These are phyloP conservation scores for Daldinia grandis DNA, from an alignment of 495 filamentous ascomycete species.

Conservation along the genomic window DNA sequence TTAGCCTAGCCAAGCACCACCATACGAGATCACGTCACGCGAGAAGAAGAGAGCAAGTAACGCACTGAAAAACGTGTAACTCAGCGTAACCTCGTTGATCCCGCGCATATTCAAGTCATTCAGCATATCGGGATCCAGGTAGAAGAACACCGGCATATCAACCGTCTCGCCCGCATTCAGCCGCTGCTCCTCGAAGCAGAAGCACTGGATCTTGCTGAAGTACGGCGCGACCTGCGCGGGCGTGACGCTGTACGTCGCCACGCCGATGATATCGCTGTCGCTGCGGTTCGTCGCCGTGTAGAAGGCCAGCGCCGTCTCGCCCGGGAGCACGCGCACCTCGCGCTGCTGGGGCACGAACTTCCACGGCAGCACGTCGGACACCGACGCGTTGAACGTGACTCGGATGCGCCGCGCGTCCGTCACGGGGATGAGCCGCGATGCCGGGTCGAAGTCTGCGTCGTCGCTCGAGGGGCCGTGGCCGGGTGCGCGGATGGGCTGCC, in stretches of 20 bases:
- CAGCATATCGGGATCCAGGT: slow-evolving; percentile 94
- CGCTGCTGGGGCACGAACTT: slow-evolving; percentile 97
- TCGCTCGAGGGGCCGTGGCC: slow-evolving; percentile 63
- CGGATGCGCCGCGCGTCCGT: slow-evolving; percentile 82
- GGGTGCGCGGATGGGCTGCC: slow-evolving; percentile 84
- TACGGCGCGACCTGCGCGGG: slow-evolving; percentile 96
- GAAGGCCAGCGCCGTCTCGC: slow-evolving; percentile 97
- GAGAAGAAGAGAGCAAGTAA: neutral
- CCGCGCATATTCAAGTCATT: slow-evolving; percentile 91
- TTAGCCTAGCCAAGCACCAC: slow-evolving; percentile 29
- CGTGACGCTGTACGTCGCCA: slow-evolving; percentile 97
- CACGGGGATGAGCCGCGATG: slow-evolving; percentile 80
- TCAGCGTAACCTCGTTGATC: slow-evolving; percentile 93
- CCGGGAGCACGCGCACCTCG: slow-evolving; percentile 92
- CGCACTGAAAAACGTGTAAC: slow-evolving; percentile 98
- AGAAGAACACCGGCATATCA: slow-evolving; percentile 99
- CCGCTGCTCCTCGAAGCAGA: slow-evolving; percentile 96
- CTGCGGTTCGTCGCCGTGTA: slow-evolving; percentile 95
- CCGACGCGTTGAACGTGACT: slow-evolving; percentile 94
- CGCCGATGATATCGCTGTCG: slow-evolving; percentile 91
- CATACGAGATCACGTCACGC: slow-evolving; percentile 8
- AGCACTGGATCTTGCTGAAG: slow-evolving; percentile 99
- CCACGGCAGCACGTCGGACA: slow-evolving; percentile 95
- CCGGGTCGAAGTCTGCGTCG: slow-evolving; percentile 67
- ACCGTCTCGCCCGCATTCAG: slow-evolving; percentile 95